Percentiles rank a stretch among this genome's conserved stretches.
phyloP scores from a whole-genome alignment of 2,329 filamentous ascomycete genomes.

The Ascochyta clinopodiicola region DNA sequence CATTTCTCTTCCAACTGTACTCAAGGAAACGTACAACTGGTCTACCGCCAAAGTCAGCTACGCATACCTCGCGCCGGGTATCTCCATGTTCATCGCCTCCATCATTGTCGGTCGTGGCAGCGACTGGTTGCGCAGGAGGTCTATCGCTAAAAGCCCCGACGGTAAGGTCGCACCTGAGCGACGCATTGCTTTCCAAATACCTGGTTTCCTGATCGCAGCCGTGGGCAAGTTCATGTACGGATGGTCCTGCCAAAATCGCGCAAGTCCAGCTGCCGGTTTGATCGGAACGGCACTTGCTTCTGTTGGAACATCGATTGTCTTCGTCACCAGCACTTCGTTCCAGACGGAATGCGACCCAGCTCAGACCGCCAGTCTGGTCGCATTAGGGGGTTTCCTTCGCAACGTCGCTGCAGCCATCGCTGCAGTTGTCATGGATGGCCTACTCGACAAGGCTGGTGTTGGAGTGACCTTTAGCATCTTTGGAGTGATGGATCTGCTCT shows the following conservation, averaged over 20 bases:
- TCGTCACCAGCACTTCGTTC: conserved; percentile 52
- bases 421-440: conserved; percentile 44
- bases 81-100: conserved; percentile 46
- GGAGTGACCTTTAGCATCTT: conserved; percentile 53
- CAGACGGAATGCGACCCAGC: conserved; percentile 51
- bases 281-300: conserved; percentile 43
- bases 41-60: conserved; percentile 45
- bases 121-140: conserved; percentile 45
- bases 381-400: conserved; percentile 50
- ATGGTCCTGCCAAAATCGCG: conserved; percentile 46
- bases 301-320: conserved; percentile 49
- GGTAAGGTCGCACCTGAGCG: conserved; percentile 47
- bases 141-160: conserved; percentile 28
- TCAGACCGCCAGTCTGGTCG: conserved; percentile 52
- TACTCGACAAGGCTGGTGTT: conserved; percentile 47
- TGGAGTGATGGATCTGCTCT: conserved; percentile 41
- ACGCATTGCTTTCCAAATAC: conserved; percentile 50
- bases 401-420: conserved; percentile 51
- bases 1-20: conserved; percentile 33
- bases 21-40: conserved; percentile 44
- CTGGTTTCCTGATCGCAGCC: conserved; percentile 49
- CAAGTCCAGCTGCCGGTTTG: conserved; percentile 26
- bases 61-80: conserved; percentile 46
- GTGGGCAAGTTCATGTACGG: conserved; percentile 52
- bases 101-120: conserved; percentile 49